Evolutionary conservation across 352 stramenopile genomes (phyloP), one percentile per base, ranked within the genome.

Genomic region (Pseudoperonospora humuli): DNA sequence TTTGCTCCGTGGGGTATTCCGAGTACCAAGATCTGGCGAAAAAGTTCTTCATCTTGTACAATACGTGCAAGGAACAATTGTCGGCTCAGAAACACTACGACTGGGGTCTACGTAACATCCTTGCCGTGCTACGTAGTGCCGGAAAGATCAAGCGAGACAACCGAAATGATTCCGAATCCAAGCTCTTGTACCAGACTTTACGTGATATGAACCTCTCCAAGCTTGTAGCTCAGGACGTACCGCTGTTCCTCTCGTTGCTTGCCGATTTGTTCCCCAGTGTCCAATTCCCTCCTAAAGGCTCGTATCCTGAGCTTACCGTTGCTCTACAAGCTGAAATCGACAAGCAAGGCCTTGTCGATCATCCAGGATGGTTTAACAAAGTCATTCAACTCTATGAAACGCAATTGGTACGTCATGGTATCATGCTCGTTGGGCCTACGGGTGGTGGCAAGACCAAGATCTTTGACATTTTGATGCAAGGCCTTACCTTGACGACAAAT

Each of bases 181-280:
- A 90, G 36, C 45, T 96, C 17, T 46, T 96, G 29, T 92, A 95
- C 33, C 78, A 91, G 54, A 95, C 87, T 0, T 50, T 96, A 6
- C 77, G 87, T 49, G 96, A 99, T 54, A 98, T 98, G 93, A 99
- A 99, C 54, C 61, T 98, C 38, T 97, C 86, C 27, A 99, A 99
- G 67, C 70, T 99, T 10, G 93, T 99, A 3, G 93, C 94, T 2
- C 94, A 99, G 68, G 96, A 99, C 59, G 94, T 98, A 6, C 96
- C 96, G 15, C 60, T 99, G 0, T 99, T 99, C 62, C 61, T 98
- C 18, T 97, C 92, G 8, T 57, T 99, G 14, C 74, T 99, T 0
- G 86, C 91, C 6, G 95, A 99, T 57, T 70, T 99, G 24, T 99
- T 99, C 57, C 95, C 95, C 5, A 95, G 87, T 0, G 87, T 96